Base-by-base conservation (phyloP, 306 rosid species). In the Parietaria judaica region DNA sequence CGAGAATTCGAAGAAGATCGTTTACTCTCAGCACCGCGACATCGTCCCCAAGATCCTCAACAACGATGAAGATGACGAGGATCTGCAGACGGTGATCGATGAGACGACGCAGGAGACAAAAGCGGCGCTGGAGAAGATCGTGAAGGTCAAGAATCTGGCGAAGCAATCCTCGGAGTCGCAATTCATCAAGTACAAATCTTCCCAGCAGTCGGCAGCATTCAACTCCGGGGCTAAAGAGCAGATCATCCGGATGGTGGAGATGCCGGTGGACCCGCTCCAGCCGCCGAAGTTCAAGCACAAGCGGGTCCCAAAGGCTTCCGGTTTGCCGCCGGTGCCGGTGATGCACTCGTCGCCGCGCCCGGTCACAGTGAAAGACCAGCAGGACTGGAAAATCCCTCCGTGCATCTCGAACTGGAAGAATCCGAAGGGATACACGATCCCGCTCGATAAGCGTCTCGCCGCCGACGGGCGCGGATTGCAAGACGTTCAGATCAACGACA, bases 351-450 rank as follows among this genome's bases (percentile, higher is more conserved):
- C 95, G 46, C 97, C 96, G 0, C 74, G 96, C 55, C 96, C 92
- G 8, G 92, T 88, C 72, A 87, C 95, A 1, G 88, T 87, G 66
- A 91, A 87, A 67, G 98, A 91, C 62, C 95, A 85, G 73, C 92
- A 85, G 61, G 98, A 91, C 63, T 91, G 96, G 98, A 87, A 91
- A 70, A 88, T 88, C 37, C 98, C 96, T 0, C 98, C 95, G 14
- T 88, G 95, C 59, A 87, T 91, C 53, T 91, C 96, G 12, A 85
- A 81, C 74, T 91, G 96, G 98, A 85, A 91, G 92, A 91, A 91
- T 64, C 96, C 95, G 0, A 91, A 91, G 78, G 95, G 97, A 72
- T 83, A 91, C 16, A 87, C 91, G 0, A 91, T 91, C 59, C 96
- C 96, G 2, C 88, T 91, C 61, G 97, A 87, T 64, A 87, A 91